Base-by-base conservation (phyloP, 331 rosid species). In the Dryas integrifolia region DNA sequence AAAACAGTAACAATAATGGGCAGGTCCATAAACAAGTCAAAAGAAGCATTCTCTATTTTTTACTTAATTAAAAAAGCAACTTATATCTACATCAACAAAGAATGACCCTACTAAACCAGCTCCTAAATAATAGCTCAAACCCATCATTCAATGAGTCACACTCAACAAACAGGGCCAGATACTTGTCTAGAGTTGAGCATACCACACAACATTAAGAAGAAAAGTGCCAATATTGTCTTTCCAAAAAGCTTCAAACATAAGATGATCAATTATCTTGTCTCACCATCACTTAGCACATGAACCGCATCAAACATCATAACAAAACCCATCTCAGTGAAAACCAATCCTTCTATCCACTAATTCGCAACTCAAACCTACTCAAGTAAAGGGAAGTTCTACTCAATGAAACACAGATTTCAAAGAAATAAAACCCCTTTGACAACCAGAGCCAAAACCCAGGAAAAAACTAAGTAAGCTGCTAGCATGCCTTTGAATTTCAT, bases 361-460 rank as follows among this genome's bases (percentile, higher is more conserved):
- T 18, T 71, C 9, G 16, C 58, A 72, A 15, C 58, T 58, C 46
- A 30, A 58, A 10, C 76, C n/a, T 57, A 70, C 66, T 43, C 65
- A 4, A 43, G 35, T 50, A 43, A 70, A 59, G 9, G 44, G 2
- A 1, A 13, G 65, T 35, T 43, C 21, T 30, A 70, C 65, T 14
- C 45, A 46, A 57, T 10, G 4, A 9, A 13, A 11, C 50, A 63
- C 16, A 40, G 24, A 30, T 5, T 24, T 5, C 44, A 58, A 11
- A 58, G 63, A 26, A 12, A 57, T 5, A 57, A 0, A 39, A 61
- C 18, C 45, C 50, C 21, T 5, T n/a, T 0, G 0, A 16, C 1
- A 41, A 40, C 7, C 16, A 68, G 0, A 69, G 51, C 24, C 74
- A 39, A 6, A 52, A 16, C 48, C 48, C 43, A 21, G 16, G 30